Percentiles rank a stretch among this genome's conserved stretches.
These are phyloP conservation scores for Fusarium sacchari DNA, from an alignment of 2,329 filamentous ascomycete species.

Conservation along the genomic window DNA sequence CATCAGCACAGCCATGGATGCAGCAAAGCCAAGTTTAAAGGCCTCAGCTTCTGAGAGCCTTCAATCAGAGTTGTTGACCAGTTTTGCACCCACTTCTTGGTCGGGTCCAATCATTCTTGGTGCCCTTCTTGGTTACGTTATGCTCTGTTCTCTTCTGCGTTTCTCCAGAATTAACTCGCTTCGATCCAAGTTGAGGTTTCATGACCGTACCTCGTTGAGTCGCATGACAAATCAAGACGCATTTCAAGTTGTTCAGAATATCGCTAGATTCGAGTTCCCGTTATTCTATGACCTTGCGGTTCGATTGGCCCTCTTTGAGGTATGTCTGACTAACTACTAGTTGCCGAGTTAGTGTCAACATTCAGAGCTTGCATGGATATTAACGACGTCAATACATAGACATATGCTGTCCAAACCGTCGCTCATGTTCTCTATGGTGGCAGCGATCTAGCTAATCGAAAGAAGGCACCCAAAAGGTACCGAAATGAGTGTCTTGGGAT, in stretches of 20 bases:
- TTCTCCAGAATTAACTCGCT: conserved; percentile 48
- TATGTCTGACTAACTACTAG: conserved; percentile 7
- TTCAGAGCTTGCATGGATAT: background rate
- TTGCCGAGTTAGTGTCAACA: background rate
- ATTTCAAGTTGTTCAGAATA: conserved; percentile 53
- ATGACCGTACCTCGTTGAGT: conserved; percentile 50
- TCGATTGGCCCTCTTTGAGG: conserved; percentile 55
- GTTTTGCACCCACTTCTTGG: conserved; percentile 16
- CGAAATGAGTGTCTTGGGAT: background rate
- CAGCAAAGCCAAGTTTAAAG: conserved; percentile 12
- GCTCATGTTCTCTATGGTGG: conserved; percentile 50
- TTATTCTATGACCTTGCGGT: conserved; percentile 50
- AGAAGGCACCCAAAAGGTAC: conserved; percentile 50
- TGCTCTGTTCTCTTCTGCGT: conserved; percentile 50
- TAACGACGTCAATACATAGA: conserved; percentile 41
- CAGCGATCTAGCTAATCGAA: conserved; percentile 48
- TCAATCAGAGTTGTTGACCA: background rate
- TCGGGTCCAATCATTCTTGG: conserved; percentile 28
- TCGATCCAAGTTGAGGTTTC: conserved; percentile 46
- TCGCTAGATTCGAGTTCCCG: conserved; percentile 51
- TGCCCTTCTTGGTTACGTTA: conserved; percentile 45
- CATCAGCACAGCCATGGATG: conserved; percentile 10
- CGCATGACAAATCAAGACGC: conserved; percentile 57
- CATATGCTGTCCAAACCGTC: conserved; percentile 53
- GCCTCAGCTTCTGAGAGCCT: conserved; percentile 2